Conservation (phyloP, 768 basidiomycete species). For the Chalciporus sphaerocephalus region DNA sequence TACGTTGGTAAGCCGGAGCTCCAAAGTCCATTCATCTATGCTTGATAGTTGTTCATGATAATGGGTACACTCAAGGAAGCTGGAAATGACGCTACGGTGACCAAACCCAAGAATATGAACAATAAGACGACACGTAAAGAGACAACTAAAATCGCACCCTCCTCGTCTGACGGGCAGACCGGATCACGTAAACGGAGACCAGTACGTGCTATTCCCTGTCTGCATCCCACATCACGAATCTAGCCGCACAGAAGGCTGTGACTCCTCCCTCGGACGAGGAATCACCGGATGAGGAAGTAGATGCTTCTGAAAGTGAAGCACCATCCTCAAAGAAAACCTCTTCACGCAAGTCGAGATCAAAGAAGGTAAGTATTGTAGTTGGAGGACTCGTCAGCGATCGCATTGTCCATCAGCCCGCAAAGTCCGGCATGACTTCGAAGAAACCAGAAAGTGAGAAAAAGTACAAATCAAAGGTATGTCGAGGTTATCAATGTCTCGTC, state of each 20-base stretch:
- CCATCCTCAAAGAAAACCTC: constrained; percentile 10
- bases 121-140: constrained; percentile 1
- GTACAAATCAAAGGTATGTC: constrained; percentile 26
- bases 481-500: not conserved
- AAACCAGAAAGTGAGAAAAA: constrained; percentile 19
- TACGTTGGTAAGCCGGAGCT: constrained; percentile 9
- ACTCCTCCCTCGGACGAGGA: not conserved
- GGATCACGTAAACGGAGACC: constrained; percentile 9
- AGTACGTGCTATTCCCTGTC: constrained; percentile 7
- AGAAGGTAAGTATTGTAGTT: not conserved
- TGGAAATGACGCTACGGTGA: not conserved
- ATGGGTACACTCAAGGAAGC: constrained; percentile 11
- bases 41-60: not conserved
- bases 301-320: constrained; percentile 1
- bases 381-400: not conserved
- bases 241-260: not conserved
- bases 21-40: not conserved
- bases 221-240: not conserved
- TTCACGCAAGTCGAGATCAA: constrained; percentile 8
- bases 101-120: constrained; percentile 8
- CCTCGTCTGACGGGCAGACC: not conserved
- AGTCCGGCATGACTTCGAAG: constrained; percentile 9
- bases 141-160: not conserved
- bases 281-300: not conserved
- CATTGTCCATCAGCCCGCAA: constrained; percentile 7